phyloP scores from a whole-genome alignment of 495 filamentous ascomycete genomes.

The Penicillium desertorum region DNA sequence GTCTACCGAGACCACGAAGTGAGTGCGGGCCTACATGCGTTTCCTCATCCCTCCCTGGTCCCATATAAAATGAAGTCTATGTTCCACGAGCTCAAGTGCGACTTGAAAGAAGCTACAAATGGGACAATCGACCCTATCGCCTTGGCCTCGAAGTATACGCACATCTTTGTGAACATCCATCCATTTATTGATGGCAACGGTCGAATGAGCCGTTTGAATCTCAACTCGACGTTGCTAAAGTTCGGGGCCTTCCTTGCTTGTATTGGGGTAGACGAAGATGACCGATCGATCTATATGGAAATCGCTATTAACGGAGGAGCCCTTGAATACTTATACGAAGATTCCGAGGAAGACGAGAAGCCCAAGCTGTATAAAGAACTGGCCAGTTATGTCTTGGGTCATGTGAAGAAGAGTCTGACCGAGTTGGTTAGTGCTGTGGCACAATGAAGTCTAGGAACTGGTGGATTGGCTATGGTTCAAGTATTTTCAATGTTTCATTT shows the following conservation, averaged over 20 bases:
- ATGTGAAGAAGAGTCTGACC: conserved; percentile 3
- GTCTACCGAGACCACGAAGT: conserved; percentile 26
- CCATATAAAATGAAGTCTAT: conserved; percentile 35
- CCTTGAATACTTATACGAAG: conserved; percentile 11
- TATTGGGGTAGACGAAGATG: conserved; percentile 29
- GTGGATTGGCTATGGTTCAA: no score
- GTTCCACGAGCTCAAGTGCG: conserved; percentile 24
- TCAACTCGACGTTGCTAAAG: conserved; percentile 33
- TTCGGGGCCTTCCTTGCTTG: conserved; percentile 27
- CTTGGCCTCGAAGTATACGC: conserved; percentile 32
- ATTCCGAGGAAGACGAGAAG: conserved; percentile 15
- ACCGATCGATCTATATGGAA: conserved; percentile 4
- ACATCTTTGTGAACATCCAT: conserved; percentile 37
- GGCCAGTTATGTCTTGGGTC: conserved; percentile 8
- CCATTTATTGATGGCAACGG: conserved; percentile 44
- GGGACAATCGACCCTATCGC: conserved; percentile 32
- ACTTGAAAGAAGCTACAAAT: conserved; percentile 12
- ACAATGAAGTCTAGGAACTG: neutral
- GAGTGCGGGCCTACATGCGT: conserved; percentile 21
- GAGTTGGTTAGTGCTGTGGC: neutral
- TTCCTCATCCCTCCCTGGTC: conserved; percentile 18
- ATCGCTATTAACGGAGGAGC: neutral
- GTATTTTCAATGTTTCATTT: no score
- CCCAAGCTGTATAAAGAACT: conserved; percentile 11
- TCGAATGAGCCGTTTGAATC: conserved; percentile 34